Evolutionary conservation across 768 basidiomycete genomes (phyloP).

Genomic region (Chlorophyllum brunneum): DNA sequence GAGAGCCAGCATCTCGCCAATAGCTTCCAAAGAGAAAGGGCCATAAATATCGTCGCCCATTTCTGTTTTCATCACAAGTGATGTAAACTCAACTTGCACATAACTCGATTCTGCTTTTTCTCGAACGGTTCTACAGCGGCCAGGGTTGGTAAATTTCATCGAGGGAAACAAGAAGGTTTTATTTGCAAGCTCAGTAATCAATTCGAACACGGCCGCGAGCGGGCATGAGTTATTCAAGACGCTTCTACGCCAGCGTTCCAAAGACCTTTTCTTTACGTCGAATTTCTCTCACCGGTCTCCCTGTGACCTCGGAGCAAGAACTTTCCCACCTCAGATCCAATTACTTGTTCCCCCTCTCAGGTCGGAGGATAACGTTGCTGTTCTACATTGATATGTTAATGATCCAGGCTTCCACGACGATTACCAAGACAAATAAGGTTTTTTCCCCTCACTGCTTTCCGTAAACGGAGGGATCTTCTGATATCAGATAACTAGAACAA

Average conservation of each 20-base stretch:
- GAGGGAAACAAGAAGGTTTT: not conserved
- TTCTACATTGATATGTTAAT: not conserved
- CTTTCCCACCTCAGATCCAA: constrained; percentile 1
- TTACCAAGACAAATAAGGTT: not conserved
- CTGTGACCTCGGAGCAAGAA: constrained; percentile 14
- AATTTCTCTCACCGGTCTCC: constrained; percentile 13
- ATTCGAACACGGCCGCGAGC: not conserved
- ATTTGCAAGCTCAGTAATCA: not conserved
- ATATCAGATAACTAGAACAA: not conserved
- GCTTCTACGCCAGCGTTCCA: constrained; percentile 11
- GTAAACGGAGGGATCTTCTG: not conserved
- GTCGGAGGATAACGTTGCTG: constrained; percentile 9
- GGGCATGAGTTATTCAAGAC: constrained; percentile 2
- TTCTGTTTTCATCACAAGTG: not conserved
- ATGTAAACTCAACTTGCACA: not conserved
- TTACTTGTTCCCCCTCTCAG: not conserved
- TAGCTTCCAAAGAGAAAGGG: not conserved
- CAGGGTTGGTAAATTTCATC: not conserved
- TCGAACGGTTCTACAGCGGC: not conserved
- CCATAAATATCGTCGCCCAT: constrained; percentile 10
- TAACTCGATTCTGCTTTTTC: not conserved
- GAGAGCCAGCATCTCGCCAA: constrained; percentile 4
- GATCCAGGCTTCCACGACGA: constrained; percentile 1
- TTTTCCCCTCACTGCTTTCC: not conserved
- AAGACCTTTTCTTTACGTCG: constrained; percentile 11